Evolutionary conservation across 495 filamentous ascomycete species (phyloP), one percentile per base, ranked within the genome.

Genomic region (Bombardia bombarda): DNA sequence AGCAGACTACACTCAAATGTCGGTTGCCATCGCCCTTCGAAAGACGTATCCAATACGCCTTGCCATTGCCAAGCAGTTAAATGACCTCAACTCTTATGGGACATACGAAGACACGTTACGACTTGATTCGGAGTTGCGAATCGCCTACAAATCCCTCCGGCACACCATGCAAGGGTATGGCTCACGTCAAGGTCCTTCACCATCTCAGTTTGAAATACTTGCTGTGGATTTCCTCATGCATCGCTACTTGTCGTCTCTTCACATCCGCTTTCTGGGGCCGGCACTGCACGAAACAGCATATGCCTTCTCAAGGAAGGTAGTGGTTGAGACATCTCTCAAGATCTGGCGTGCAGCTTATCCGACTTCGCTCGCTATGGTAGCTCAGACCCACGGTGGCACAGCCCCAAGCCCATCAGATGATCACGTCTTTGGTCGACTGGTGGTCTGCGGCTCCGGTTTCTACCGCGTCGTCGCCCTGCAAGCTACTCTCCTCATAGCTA

Each of bases 281-380:
- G 50, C 61, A 1, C 45, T 73, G 18, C 47, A 45, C 2, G 67
- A 75, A 16, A 51, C 58, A 1, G 41, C 60, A 0, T 78, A 71
- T 36, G 70, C 74, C 1, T 80, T 68, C 37, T 75, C 74, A 1
- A 55, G 73, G 3, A 72, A 56, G 34, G 52, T 56, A 50, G 65
- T 69, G 0, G 54, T 76, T 20, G 77, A 80, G 9, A 67, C 57
- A 2, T 58, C 72, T 0, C 57, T 72, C 23, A 77, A 74, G 37
- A 52, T 77, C 3, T 78, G 73, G 69, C 57, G 47, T 41, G 50
- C 58, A 1, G 55, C 57, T 0, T 69, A 63, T 33, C 70, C 67
- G 8, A 4, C 10, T 2, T 43, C 42, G 1, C 45, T 57, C 0
- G 54, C 68, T 19, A 4, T 34, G 32, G 14, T 16, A 17, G 32